Base-by-base conservation (phyloP, 805 yeast species). In the Komagataella ulmi region DNA sequence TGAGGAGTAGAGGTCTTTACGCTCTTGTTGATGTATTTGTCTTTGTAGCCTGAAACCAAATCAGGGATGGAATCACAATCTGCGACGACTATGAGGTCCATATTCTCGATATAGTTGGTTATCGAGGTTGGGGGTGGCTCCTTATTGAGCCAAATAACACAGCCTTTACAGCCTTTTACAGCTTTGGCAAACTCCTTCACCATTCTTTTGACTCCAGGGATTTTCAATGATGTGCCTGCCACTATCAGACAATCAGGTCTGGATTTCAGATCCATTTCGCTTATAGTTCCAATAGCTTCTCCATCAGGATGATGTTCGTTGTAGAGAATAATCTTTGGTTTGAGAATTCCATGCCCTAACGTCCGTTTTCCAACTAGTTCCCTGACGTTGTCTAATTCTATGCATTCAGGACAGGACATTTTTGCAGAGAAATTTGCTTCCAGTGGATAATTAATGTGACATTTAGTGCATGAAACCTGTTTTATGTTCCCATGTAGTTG, bases 401-500 rank as follows among this genome's bases (percentile, higher is more conserved):
- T 62, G 61, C 89, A 83, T 57, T 81, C 80, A 1, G 78, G 77
- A 60, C 97, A 89, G 45, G 73, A 68, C 1, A 67, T 61, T 17
- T 54, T 53, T 17, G 51, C 51, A 8, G 54, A 48, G 17, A 48
- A 52, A 7, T 63, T 57, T 0, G 81, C 77, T 55, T 77, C 75
- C 45, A 89, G 70, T 12, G 69, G 69, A 3, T 76, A 71, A 46
- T 79, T 70, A 65, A 75, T 77, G 24, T 76, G 74, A 63, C 97
- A 89, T 58, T 88, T 85, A 6, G 88, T 75, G 61, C 97, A 89
- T 51, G 79, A 77, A 67, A 91, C 79, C 23, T 76, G 69, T 45
- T 80, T 79, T 24, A 89, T 75, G 17, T 88, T 81, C 0, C 97
- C 97, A 65, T 89, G 97, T 23, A 93, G 75, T 66, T 88, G 97